Evolutionary conservation across 805 yeast genomes (phyloP).

Genomic region (Nakazawaea ambrosiae): DNA sequence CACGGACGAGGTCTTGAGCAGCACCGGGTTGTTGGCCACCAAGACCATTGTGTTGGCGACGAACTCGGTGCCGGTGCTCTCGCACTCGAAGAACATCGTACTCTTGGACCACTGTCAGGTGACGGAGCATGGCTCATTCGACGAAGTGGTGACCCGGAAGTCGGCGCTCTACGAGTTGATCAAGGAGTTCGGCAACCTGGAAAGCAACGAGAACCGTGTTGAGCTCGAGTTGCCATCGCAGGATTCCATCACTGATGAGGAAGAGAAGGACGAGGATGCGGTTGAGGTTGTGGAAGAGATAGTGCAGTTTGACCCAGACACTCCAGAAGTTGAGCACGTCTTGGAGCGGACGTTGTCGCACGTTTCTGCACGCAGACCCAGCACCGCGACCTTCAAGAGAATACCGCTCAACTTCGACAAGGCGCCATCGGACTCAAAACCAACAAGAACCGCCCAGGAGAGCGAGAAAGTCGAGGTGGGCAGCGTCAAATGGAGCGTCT

Average conservation of each 20-base stretch:
- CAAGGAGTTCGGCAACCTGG: constrained; percentile 27
- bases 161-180: constrained; percentile 28
- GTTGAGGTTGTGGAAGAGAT: not conserved
- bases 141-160: constrained; percentile 23
- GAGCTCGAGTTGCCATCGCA: not conserved
- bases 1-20: constrained; percentile 47
- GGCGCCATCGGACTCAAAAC: constrained; percentile 21
- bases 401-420: constrained; percentile 22
- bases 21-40: constrained; percentile 38
- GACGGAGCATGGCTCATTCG: constrained; percentile 48
- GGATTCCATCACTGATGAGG: not conserved
- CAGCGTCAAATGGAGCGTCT: constrained; percentile 46
- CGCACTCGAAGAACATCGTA: constrained; percentile 53
- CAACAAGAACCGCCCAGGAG: constrained; percentile 40
- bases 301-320: not conserved
- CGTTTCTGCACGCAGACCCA: constrained; percentile 47
- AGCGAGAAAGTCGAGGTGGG: constrained; percentile 54
- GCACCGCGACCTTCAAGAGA: constrained; percentile 52
- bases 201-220: not conserved
- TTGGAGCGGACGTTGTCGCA: constrained; percentile 15
- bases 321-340: not conserved
- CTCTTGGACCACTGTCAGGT: constrained; percentile 50
- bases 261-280: not conserved
- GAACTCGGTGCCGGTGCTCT: constrained; percentile 47
- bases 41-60: constrained; percentile 55